Base-by-base conservation (phyloP, 768 basidiomycete genomes). In the Epithele typhae region DNA sequence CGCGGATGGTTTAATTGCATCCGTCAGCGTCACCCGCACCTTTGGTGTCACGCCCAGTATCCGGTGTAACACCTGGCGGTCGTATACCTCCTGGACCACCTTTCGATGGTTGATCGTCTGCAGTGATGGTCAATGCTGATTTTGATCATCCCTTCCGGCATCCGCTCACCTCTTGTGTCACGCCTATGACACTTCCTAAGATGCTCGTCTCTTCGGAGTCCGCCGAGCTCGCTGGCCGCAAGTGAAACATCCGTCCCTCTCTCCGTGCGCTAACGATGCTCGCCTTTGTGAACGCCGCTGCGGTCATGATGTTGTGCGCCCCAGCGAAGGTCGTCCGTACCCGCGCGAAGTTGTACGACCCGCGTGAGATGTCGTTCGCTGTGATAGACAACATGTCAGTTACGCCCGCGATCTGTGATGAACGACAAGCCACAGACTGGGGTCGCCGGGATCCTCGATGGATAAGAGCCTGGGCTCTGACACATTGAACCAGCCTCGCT, bases 351-450 rank as follows among this genome's bases (percentile, higher is more conserved):
- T 80, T 83, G 65, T 81, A 94, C 0, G 93, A 92, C 1, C 92
- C 91, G 42, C 77, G 80, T 0, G 93, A 92, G 22, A 98, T 91
- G 66, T 98, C 94, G 61, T 98, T 97, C 18, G 82, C 93, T 97
- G 59, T 2, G 35, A 47, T 44, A 34, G 27, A 24, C 5, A 23
- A 33, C 21, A 23, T 22, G 32, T 40, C 18, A 22, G 27, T 19
- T 40, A 46, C 24, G 17, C 34, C 32, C 15, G 22, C 40, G 25
- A 25, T 22, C 21, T 48, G 24, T 25, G 43, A 22, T 11, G 36
- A 34, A 30, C 23, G 38, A 32, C 43, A 23, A n/a, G 27, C 27
- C 7, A 76, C 91, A 66, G 57, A 95, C 93, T 72, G 22, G 77
- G 68, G 67, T 97, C 93, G 12, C 84, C 86, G 10, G 96, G 96